These are phyloP conservation scores for Vitis hybrid DNA, from an alignment of 177 flowering plant genomes.

Conservation along the genomic window DNA sequence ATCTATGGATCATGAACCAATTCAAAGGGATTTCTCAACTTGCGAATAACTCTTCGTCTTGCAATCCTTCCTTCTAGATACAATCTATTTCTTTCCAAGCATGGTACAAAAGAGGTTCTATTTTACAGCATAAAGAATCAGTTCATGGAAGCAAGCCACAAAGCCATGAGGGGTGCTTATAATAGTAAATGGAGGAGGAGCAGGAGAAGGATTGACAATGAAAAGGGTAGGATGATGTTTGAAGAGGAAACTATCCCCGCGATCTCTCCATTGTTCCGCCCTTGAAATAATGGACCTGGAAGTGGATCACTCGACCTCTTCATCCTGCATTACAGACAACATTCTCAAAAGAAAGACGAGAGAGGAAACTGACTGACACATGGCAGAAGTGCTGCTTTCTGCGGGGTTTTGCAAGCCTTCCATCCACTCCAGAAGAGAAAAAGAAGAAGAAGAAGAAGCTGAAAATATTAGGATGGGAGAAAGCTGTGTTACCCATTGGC, in stretches of 20 bases:
- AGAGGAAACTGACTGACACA: not conserved
- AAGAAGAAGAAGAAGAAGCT: too few species aligned
- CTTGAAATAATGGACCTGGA: conserved; percentile 7
- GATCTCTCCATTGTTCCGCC: conserved; percentile 17
- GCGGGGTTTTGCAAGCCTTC: not conserved
- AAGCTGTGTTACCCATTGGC: conserved; percentile 23
- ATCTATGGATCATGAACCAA: too few species aligned
- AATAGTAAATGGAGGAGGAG: not conserved
- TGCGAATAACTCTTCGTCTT: too few species aligned
- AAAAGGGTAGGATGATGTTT: not conserved
- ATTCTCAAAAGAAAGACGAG: not conserved
- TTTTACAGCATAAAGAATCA: not conserved
- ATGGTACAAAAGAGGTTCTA: too few species aligned
- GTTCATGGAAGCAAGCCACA: not conserved
- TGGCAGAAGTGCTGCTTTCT: not conserved
- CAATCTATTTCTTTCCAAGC: too few species aligned
- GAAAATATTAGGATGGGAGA: not conserved
- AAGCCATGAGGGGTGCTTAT: not conserved
- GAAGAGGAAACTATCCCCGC: conserved; percentile 25
- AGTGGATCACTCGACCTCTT: conserved; percentile 8
- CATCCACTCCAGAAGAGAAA: too few species aligned
- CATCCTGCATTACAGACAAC: conserved; percentile 14
- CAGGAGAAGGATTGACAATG: not conserved
- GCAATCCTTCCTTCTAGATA: too few species aligned
- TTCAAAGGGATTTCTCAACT: too few species aligned